These are phyloP conservation scores for Hypoxylon rickii DNA, from an alignment of 495 filamentous ascomycete species.

Conservation along the genomic window DNA sequence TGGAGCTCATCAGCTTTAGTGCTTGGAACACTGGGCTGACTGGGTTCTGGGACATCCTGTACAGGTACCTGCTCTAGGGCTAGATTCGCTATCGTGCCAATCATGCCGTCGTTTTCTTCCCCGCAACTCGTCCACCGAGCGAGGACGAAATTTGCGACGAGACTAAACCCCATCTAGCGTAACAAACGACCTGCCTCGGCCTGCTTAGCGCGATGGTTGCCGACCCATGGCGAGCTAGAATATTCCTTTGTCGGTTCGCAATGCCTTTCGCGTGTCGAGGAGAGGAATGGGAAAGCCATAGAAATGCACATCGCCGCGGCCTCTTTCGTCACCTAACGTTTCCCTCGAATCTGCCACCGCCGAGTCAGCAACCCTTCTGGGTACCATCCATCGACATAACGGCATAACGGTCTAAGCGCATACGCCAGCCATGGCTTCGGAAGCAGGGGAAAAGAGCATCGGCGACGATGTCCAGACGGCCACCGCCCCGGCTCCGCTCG, in stretches of 20 bases:
- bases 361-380: too few relatives aligned
- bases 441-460: conserved; percentile 10
- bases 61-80: too few relatives aligned
- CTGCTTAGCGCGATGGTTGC: conserved; percentile 1
- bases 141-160: conserved; percentile 7
- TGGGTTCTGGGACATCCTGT: too few relatives aligned
- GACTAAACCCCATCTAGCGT: conserved; percentile 29
- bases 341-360: too few relatives aligned
- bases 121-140: conserved; percentile 21
- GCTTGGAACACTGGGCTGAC: too few relatives aligned
- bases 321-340: too few relatives aligned
- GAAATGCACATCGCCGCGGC: too few relatives aligned
- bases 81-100: conserved; percentile 19
- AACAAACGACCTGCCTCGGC: conserved; percentile 26
- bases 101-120: conserved; percentile 12
- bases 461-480: conserved; percentile 12
- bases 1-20: too few relatives aligned
- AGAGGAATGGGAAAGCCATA: too few relatives aligned
- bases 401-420: neutral
- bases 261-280: too few relatives aligned
- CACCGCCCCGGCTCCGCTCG: conserved; percentile 17
- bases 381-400: neutral
- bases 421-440: conserved; percentile 10
- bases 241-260: conserved; percentile 9
- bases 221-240: conserved; percentile 3